Evolutionary conservation across 2,329 filamentous ascomycete genomes (phyloP), one percentile per base, ranked within the genome.

Genomic region (Taxawa tesnikishii): DNA sequence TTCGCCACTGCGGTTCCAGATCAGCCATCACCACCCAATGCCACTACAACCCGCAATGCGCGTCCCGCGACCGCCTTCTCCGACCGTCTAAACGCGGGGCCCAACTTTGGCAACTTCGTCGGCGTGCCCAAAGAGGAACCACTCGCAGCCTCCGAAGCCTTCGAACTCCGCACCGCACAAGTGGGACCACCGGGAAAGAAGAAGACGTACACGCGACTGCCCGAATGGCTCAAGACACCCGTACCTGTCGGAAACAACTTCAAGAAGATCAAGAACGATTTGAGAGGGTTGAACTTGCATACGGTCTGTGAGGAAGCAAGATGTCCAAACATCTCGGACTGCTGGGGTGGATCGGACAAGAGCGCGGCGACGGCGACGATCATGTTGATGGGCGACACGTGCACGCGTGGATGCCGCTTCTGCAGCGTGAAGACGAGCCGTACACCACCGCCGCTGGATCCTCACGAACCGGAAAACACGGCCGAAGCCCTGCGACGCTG

Each of bases 311-410:
- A 98, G 62, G 90, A 98, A 63, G 90, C 90, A 2, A 75, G 85
- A 43, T 98, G 90, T 59, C 90, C 90, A 39, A 98, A 98, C 59
- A 94, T 98, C 39, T 85, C 81, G 41, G 88, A 96, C 55, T 98
- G 90, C 65, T 98, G 90, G 90, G 90, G 90, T 39, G 90, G 90
- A 19, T 75, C 69, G 51, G 75, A 80, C 55, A 94, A 94, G 64
- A 79, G 75, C 43, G 79, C 84, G 15, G 90, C 90, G 4, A 98
- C 90, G 18, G 90, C 90, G 3, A 98, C 90, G 8, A 96, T 98
- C 58, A 98, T 98, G 90, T 65, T 98, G 29, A 96, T 96, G 87
- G 90, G 90, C 42, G 90, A 98, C 57, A 96, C 88, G 6, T 98
- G 90, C 60, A 98, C 90, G 12, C 73, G 90, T 38, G 90, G 88